These are phyloP conservation scores for Lachancea mirantina DNA, from an alignment of 805 yeast species.

Conservation along the genomic window DNA sequence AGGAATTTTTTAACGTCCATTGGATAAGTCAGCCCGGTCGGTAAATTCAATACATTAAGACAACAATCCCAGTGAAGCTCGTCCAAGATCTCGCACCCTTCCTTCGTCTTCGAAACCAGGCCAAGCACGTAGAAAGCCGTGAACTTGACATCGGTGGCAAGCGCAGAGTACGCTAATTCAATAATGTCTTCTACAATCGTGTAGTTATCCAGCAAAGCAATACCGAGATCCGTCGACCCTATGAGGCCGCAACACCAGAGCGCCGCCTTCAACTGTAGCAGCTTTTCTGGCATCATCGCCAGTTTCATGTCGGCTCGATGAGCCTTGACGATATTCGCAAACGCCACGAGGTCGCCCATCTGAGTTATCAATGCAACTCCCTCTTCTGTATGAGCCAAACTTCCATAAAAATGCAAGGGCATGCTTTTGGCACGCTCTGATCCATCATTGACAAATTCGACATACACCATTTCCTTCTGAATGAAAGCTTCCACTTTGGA, in stretches of 20 bases:
- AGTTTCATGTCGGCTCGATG: conserved; percentile 20
- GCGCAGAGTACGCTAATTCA: conserved; percentile 39
- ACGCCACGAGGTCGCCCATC: conserved; percentile 39
- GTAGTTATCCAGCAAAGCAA: conserved; percentile 47
- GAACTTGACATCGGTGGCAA: conserved; percentile 59
- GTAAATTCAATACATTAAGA: conserved; percentile 36
- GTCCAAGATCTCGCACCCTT: conserved; percentile 80
- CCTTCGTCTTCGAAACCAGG: conserved; percentile 58
- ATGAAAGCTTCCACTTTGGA: conserved; percentile 40
- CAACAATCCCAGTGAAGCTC: conserved; percentile 69
- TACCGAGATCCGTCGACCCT: conserved; percentile 66
- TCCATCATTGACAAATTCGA: conserved; percentile 2
- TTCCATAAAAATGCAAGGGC: conserved; percentile 73
- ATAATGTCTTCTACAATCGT: conserved; percentile 49
- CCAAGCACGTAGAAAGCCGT: conserved; percentile 76
- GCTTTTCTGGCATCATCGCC: conserved; percentile 27
- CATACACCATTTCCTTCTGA: conserved; percentile 10
- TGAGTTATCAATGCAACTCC: conserved; percentile 60
- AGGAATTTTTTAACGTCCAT: conserved; percentile 28
- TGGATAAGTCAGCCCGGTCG: conserved; percentile 40
- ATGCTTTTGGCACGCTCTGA: conserved; percentile 14
- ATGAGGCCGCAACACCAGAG: conserved; percentile 86
- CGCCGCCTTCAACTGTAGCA: conserved; percentile 56
- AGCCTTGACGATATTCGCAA: conserved; percentile 32
- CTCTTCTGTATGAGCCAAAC: conserved; percentile 70